A percentile compares a stretch with the other conserved stretches of the same genome.
phyloP scores from a whole-genome alignment of 2,329 filamentous ascomycete genomes.

The Neonectria magnoliae region DNA sequence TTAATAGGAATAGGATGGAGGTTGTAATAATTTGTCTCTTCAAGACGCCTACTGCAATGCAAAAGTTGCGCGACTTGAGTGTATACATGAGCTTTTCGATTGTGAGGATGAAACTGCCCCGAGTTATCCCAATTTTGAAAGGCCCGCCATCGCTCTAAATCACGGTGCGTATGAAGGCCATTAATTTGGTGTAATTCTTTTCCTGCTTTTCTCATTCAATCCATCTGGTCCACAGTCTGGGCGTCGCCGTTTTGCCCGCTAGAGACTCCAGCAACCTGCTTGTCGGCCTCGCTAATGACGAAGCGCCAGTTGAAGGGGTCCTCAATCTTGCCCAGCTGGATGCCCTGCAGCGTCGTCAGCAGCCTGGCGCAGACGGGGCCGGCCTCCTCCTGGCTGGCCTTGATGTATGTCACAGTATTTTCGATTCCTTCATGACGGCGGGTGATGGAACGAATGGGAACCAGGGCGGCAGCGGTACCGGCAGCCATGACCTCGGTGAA shows the following conservation, averaged over 20 bases:
- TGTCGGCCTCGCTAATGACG: conserved; percentile 57
- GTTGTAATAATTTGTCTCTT: neutral
- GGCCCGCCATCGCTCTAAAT: neutral
- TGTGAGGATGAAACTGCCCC: neutral
- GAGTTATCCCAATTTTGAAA: neutral
- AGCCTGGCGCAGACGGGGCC: conserved; percentile 79
- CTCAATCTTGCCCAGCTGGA: conserved; percentile 82
- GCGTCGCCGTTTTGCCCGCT: conserved; percentile 33
- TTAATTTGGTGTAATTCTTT: conserved; percentile 11
- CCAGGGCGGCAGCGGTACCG: conserved; percentile 89
- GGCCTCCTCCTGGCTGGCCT: conserved; percentile 69
- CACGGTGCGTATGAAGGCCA: neutral
- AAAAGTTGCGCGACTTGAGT: neutral
- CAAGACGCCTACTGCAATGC: neutral
- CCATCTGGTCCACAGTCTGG: conserved; percentile 49
- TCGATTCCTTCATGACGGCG: conserved; percentile 58
- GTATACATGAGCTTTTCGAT: neutral
- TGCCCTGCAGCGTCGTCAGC: conserved; percentile 80
- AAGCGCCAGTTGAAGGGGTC: conserved; percentile 81
- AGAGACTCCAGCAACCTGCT: conserved; percentile 48
- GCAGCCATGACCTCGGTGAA: conserved; percentile 86
- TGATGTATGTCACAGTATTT: conserved; percentile 67
- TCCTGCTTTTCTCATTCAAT: conserved; percentile 28
- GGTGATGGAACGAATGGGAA: conserved; percentile 92
- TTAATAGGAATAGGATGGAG: neutral